Evolutionary conservation across 345 rosid genomes (phyloP).

Genomic region (Ceriops decandra): DNA sequence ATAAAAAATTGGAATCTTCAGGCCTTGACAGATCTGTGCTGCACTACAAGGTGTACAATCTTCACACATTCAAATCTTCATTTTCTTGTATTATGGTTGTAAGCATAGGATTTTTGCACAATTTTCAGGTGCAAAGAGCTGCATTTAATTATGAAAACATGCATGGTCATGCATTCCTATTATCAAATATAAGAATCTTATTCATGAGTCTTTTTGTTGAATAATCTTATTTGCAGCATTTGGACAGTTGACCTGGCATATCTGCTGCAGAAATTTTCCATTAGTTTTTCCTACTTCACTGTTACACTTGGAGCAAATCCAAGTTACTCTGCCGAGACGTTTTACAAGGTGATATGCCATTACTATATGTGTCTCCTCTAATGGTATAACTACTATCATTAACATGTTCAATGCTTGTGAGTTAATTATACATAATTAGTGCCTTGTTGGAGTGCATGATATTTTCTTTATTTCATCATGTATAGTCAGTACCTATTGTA

Average conservation of each 20-base stretch:
- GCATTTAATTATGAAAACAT: no score
- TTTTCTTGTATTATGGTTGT: not conserved
- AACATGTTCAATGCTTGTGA: not conserved
- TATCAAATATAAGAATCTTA: not conserved
- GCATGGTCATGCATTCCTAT: no score
- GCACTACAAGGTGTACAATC: constrained; percentile 63
- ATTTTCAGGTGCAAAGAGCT: not conserved
- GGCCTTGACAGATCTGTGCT: constrained; percentile 59
- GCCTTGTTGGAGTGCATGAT: not conserved
- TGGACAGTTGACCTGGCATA: constrained; percentile 94
- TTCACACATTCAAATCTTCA: not conserved
- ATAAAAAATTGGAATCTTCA: constrained; percentile 47
- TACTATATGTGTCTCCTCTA: not conserved
- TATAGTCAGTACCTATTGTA: no score
- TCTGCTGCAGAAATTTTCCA: constrained; percentile 64
- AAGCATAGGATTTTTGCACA: not conserved
- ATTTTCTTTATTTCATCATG: no score
- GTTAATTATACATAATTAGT: not conserved
- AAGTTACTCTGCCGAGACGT: constrained; percentile 68
- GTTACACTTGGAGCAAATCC: constrained; percentile 92
- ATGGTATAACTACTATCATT: not conserved
- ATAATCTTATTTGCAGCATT: constrained; percentile 44
- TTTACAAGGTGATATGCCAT: constrained; percentile 62
- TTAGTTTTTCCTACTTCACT: constrained; percentile 78
- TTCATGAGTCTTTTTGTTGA: not conserved